These are phyloP conservation scores for Immersiella caudata DNA, from an alignment of 495 filamentous ascomycete species.

Conservation along the genomic window DNA sequence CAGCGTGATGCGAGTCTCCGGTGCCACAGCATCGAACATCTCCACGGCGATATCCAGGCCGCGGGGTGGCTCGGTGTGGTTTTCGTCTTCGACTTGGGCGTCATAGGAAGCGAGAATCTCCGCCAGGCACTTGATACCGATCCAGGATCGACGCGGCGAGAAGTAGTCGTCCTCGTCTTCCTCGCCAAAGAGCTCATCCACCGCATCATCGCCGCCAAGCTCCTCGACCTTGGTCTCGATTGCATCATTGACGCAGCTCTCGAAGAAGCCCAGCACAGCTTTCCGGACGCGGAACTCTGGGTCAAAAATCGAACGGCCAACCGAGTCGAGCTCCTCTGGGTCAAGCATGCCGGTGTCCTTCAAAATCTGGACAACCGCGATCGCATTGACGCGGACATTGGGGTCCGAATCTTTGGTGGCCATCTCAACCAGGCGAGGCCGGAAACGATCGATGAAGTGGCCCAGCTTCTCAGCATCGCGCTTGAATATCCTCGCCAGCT, in stretches of 20 bases:
- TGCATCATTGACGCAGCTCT: slow-evolving; percentile 77
- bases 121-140: slow-evolving; percentile 85
- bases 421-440: slow-evolving; percentile 89
- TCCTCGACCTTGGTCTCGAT: slow-evolving; percentile 82
- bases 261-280: slow-evolving; percentile 87
- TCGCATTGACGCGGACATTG: slow-evolving; percentile 72
- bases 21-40: slow-evolving; percentile 56
- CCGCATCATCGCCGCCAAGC: slow-evolving; percentile 62
- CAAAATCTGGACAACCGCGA: slow-evolving; percentile 78
- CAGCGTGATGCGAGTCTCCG: slow-evolving; percentile 80
- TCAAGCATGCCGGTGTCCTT: slow-evolving; percentile 85
- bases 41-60: slow-evolving; percentile 49
- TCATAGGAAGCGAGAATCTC: slow-evolving; percentile 84
- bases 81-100: slow-evolving; percentile 49
- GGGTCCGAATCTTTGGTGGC: slow-evolving; percentile 78
- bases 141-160: slow-evolving; percentile 76
- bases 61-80: slow-evolving; percentile 45
- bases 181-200: slow-evolving; percentile 69
- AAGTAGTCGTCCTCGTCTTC: slow-evolving; percentile 76
- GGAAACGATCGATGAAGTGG: slow-evolving; percentile 88
- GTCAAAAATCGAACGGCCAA: slow-evolving; percentile 87
- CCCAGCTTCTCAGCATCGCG: slow-evolving; percentile 76
- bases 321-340: slow-evolving; percentile 82
- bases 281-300: slow-evolving; percentile 79
- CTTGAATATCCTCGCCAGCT: slow-evolving; percentile 75